Percentiles rank a stretch among this genome's conserved stretches.
Evolutionary conservation across 306 rosid species (phyloP).

Genomic region (Prinsepia uniflora): DNA sequence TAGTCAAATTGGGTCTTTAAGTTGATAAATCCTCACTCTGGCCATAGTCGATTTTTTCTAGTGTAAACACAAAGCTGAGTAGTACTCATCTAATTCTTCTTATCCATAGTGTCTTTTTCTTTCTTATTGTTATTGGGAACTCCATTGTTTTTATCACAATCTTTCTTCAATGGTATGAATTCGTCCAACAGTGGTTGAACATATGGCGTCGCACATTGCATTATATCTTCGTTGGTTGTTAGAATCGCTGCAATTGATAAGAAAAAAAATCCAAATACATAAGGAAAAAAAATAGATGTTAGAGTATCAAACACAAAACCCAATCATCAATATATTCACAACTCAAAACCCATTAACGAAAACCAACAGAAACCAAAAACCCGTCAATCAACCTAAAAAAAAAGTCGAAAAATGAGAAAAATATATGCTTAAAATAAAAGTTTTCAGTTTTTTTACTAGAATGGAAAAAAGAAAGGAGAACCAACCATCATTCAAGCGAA

Average conservation of each 20-base stretch:
- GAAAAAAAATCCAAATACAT: not conserved
- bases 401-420: not conserved
- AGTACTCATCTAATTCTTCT: slow-evolving; percentile 96
- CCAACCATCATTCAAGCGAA: slow-evolving; percentile 75
- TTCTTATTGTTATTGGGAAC: slow-evolving; percentile 12
- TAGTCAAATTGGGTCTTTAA: too few relatives aligned
- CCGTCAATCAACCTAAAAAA: not conserved
- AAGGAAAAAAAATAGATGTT: not conserved
- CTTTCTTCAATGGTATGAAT: slow-evolving; percentile 72
- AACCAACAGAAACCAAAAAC: slow-evolving; percentile 5
- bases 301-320: slow-evolving; percentile 13
- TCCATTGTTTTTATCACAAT: slow-evolving; percentile 39
- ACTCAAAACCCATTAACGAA: slow-evolving; percentile 5
- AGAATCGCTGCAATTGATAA: slow-evolving; percentile 49
- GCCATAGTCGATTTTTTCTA: too few relatives aligned
- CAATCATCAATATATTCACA: slow-evolving; percentile 13
- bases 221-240: slow-evolving; percentile 49
- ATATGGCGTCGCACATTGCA: slow-evolving; percentile 40
- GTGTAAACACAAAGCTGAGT: slow-evolving; percentile 97
- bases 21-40: too few relatives aligned
- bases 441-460: not conserved
- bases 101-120: slow-evolving; percentile 65
- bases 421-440: not conserved
- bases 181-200: slow-evolving; percentile 66
- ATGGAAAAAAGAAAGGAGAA: slow-evolving; percentile 11